phyloP scores from a whole-genome alignment of 2,329 filamentous ascomycete species.

The Thielaviopsis euricoi region DNA sequence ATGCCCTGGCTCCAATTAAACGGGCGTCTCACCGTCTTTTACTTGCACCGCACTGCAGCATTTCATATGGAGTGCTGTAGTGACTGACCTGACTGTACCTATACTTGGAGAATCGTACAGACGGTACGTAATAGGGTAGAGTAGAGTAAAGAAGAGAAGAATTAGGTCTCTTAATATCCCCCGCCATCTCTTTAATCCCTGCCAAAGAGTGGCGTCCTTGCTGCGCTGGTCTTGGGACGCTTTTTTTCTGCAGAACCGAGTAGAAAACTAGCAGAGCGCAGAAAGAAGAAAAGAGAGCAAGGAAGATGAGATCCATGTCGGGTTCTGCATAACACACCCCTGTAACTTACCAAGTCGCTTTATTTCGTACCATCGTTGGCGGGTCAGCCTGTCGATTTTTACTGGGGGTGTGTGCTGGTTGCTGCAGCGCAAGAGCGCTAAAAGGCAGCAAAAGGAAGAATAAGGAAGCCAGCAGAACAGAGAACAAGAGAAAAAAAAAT shows the following conservation, averaged over 20 bases:
- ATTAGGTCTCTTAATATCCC: slow-evolving; percentile 2
- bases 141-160: too few species aligned
- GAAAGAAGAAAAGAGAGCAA: background rate
- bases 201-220: background rate
- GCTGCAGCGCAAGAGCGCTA: background rate
- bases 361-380: background rate
- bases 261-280: background rate
- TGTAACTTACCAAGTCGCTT: background rate
- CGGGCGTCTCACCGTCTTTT: slow-evolving; percentile 10
- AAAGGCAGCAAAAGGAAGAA: background rate
- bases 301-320: background rate
- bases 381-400: background rate
- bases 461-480: too few species aligned
- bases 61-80: too few species aligned
- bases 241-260: background rate
- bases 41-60: too few species aligned
- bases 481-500: background rate
- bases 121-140: too few species aligned
- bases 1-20: slow-evolving; percentile 11
- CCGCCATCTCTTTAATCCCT: slow-evolving; percentile 13
- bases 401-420: background rate
- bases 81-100: too few species aligned
- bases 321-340: background rate
- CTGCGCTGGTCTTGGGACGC: background rate
- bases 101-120: too few species aligned